A percentile compares a stretch with the other conserved stretches of the same genome.
Evolutionary conservation across 108 stramenopile species (phyloP).

Genomic region (Cyclotella cryptica): DNA sequence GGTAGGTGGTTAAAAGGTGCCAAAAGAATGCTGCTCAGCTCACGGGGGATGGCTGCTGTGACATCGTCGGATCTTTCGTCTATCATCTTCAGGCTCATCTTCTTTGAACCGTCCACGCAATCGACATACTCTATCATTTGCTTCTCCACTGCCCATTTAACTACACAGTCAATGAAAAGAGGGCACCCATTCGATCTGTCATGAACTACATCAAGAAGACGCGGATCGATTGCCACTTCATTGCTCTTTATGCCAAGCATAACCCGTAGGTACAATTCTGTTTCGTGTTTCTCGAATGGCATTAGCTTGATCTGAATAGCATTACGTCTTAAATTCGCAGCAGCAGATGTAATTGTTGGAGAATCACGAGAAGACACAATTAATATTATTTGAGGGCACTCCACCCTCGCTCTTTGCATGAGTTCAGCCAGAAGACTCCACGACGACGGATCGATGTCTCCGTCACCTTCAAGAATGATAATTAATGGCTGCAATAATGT

Average conservation of each 20-base stretch:
- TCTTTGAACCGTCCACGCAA: conserved; percentile 42
- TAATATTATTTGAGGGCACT: conserved; percentile 51
- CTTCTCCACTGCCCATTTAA: conserved; percentile 55
- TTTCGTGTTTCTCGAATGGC: conserved; percentile 57
- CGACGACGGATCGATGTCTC: conserved; percentile 57
- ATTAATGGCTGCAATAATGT: conserved; percentile 45
- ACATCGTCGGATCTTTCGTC: conserved; percentile 55
- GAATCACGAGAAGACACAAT: conserved; percentile 53
- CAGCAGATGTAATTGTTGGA: conserved; percentile 52
- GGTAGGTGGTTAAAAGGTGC: conserved; percentile 53
- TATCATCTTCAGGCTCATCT: conserved; percentile 47
- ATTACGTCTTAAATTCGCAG: conserved; percentile 36
- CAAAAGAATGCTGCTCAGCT: conserved; percentile 55
- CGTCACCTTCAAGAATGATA: conserved; percentile 53
- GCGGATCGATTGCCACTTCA: conserved; percentile 40
- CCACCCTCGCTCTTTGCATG: conserved; percentile 45
- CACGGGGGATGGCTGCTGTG: conserved; percentile 50
- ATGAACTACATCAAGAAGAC: conserved; percentile 52
- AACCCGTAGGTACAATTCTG: conserved; percentile 41
- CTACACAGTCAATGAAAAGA: conserved; percentile 54
- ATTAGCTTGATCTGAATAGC: conserved; percentile 50
- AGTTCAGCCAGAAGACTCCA: conserved; percentile 57
- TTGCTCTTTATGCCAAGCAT: conserved; percentile 36
- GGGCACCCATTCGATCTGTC: conserved; percentile 59
- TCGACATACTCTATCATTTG: conserved; percentile 51